Base-by-base conservation (phyloP, 2,329 filamentous ascomycete species). In the Xylariales sp. region DNA sequence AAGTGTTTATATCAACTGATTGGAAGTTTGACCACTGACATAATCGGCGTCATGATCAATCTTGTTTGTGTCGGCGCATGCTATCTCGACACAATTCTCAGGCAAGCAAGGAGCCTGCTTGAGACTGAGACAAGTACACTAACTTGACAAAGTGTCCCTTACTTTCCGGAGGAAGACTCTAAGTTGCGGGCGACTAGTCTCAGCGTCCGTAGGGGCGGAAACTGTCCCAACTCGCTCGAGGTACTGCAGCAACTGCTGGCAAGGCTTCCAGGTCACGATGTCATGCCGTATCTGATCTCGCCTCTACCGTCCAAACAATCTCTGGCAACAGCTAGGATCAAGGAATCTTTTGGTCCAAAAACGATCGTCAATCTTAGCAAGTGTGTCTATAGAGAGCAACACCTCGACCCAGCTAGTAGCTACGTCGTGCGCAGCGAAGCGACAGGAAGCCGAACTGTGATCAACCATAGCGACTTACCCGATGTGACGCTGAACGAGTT, bases 61-160 rank as follows among this genome's bases (percentile, higher is more conserved):
- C 66, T 87, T 46, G 64, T 86, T 38, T 73, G 80, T 33, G 69
- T 84, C 32, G 83, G 83, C 16, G 81, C 81, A 19, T 83, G 81
- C 51, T 86, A 86, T 62, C 63, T 86, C 27, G 83, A 87, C 60
- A 87, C 81, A 2, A 83, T 87, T 44, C 66, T 86, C 29, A 80
- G 71, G 81, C 74, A 65, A 60, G 73, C 60, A 38, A 34, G 29
- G 36, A 40, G 32, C 22, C 18, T 46, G 24, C 36, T 42, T 47
- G 43, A 38, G 18, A 18, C 42, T 44, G 34, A 45, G 31, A 45
- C 42, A 42, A 45, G 22, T 31, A n/a, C 18, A 5, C 24, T 32
- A 19, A 25, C 28, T 7, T 19, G 5, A 7, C 29, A 37, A 56
- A 86, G 80, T 47, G 74, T 86, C 24, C 76, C 82, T 3, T 65